Conservation (phyloP, 2,329 filamentous ascomycete genomes). For the Ramularia endophylla region DNA sequence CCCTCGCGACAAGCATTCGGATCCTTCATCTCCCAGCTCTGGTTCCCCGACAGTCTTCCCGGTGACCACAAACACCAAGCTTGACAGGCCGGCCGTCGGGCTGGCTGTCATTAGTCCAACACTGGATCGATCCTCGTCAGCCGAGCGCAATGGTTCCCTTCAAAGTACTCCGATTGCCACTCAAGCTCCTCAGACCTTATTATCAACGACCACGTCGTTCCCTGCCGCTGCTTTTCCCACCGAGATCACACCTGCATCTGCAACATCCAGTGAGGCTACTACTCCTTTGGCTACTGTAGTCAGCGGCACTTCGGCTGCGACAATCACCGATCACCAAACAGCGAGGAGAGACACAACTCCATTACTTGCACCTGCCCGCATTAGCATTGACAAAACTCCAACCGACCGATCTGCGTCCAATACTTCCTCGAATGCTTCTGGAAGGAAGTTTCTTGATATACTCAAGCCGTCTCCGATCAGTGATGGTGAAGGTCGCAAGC, state of each 20-base stretch:
- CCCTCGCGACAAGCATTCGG: conserved; percentile 45
- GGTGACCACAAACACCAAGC: too few species aligned
- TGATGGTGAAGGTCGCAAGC: conserved; percentile 53
- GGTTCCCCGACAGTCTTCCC: too few species aligned
- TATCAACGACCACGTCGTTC: too few species aligned
- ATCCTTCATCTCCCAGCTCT: conserved; percentile 45
- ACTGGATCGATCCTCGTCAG: conserved; percentile 18
- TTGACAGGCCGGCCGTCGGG: not conserved
- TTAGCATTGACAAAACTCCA: conserved; percentile 14
- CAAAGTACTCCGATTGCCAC: conserved; percentile 25
- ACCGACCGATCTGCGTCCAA: conserved; percentile 25
- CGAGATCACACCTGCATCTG: conserved; percentile 31
- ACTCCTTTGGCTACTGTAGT: conserved; percentile 28
- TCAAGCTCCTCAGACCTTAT: conserved; percentile 17
- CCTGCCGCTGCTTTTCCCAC: conserved; percentile 12
- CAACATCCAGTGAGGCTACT: conserved; percentile 35
- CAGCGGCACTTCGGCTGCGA: conserved; percentile 25
- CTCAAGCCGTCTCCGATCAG: conserved; percentile 64
- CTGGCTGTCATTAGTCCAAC: conserved; percentile 10
- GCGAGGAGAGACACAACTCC: conserved; percentile 34
- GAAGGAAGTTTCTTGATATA: conserved; percentile 52
- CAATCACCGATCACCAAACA: conserved; percentile 26
- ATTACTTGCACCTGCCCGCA: conserved; percentile 25
- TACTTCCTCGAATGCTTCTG: conserved; percentile 18
- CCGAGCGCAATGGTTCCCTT: conserved; percentile 20